phyloP scores from a whole-genome alignment of 2,329 filamentous ascomycete genomes.

The Ramularia endophylla region DNA sequence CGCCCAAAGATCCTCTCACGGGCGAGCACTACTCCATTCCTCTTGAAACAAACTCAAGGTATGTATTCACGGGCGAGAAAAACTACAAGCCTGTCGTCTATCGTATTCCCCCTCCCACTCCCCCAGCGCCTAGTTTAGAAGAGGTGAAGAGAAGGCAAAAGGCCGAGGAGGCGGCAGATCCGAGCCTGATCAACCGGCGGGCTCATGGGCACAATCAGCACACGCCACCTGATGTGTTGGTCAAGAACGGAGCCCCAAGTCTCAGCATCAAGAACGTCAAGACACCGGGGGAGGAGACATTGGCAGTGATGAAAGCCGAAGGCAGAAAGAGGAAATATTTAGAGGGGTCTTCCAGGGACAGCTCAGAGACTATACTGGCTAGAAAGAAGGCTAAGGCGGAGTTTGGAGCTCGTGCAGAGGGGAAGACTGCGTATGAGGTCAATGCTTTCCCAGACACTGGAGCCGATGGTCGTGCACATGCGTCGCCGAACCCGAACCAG shows the following conservation, averaged over 20 bases:
- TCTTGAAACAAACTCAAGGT: conserved; percentile 15
- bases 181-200: conserved; percentile 8
- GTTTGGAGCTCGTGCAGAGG: too few relatives aligned
- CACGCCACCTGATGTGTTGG: conserved; percentile 23
- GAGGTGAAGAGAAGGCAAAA: conserved; percentile 16
- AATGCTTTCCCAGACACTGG: background rate
- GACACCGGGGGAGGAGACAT: background rate
- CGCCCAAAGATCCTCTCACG: conserved; percentile 17
- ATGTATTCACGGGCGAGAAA: conserved; percentile 26
- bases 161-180: conserved; percentile 9
- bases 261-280: conserved; percentile 8
- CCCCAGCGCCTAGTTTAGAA: conserved; percentile 2
- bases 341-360: too few relatives aligned
- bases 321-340: too few relatives aligned
- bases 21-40: conserved; percentile 13
- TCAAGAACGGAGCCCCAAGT: conserved; percentile 23
- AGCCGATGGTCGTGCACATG: background rate
- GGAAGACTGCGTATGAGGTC: too few relatives aligned
- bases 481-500: too few relatives aligned
- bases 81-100: conserved; percentile 23
- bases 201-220: conserved; percentile 26
- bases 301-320: too few relatives aligned
- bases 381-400: too few relatives aligned
- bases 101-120: conserved; percentile 3
- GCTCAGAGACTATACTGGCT: too few relatives aligned